phyloP scores from a whole-genome alignment of 768 basidiomycete genomes.

The Boletus vermiculosoides region DNA sequence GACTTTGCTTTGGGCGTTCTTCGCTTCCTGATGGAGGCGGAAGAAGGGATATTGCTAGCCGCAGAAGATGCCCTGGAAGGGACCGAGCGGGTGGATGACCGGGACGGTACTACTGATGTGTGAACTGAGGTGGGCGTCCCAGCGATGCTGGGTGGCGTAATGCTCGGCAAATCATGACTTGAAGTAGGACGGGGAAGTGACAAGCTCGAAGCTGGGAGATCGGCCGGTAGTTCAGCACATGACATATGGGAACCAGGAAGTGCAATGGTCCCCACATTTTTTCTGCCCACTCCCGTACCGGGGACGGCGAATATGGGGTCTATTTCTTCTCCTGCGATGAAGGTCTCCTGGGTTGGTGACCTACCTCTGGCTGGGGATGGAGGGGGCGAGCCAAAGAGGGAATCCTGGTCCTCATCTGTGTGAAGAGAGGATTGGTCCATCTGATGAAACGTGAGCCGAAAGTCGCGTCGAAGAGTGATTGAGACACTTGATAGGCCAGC shows the following conservation, averaged over 20 bases:
- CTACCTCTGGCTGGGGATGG: constrained; percentile 73
- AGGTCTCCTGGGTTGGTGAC: constrained; percentile 58
- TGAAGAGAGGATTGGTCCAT: constrained; percentile 15
- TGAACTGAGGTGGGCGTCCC: not conserved
- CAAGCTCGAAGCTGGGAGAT: constrained; percentile 71
- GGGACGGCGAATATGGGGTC: constrained; percentile 28
- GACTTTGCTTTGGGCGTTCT: constrained; percentile 38
- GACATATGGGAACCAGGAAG: constrained; percentile 88
- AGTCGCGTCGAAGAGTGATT: constrained; percentile 9
- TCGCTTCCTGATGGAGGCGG: constrained; percentile 30
- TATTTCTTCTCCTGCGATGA: constrained; percentile 16
- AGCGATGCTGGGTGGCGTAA: constrained; percentile 33
- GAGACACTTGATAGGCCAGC: constrained; percentile 16
- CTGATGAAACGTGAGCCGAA: constrained; percentile 20
- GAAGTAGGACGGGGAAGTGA: constrained; percentile 9
- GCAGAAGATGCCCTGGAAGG: constrained; percentile 14
- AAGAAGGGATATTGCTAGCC: not conserved
- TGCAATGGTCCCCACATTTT: constrained; percentile 96
- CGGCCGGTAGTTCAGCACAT: constrained; percentile 82
- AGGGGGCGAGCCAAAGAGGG: constrained; percentile 80
- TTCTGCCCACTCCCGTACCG: constrained; percentile 14
- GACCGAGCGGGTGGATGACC: constrained; percentile 11
- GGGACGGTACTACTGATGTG: constrained; percentile 7
- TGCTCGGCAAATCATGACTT: constrained; percentile 35
- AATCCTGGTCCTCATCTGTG: constrained; percentile 50